Percentiles rank a stretch among this genome's conserved stretches.
Evolutionary conservation across 2,329 filamentous ascomycete genomes (phyloP).

Genomic region (Hypocreales sp.): DNA sequence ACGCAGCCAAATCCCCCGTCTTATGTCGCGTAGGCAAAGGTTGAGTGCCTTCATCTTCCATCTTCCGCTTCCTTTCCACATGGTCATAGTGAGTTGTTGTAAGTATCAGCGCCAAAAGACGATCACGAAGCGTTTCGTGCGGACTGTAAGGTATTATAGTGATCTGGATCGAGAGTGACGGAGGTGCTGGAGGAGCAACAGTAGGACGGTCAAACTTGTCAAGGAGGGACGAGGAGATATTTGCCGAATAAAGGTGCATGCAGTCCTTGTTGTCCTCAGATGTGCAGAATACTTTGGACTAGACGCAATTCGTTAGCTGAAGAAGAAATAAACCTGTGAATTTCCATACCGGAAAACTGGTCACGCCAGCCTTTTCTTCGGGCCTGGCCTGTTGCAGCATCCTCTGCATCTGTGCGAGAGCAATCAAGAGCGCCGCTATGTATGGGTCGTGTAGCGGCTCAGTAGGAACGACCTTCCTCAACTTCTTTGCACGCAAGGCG

Average conservation of each 20-base stretch:
- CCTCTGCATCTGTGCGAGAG: neutral
- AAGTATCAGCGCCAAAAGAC: constrained; percentile 1
- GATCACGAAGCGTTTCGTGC: constrained; percentile 1
- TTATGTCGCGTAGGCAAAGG: too few relatives aligned
- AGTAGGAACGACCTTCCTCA: neutral
- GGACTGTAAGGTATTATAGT: neutral
- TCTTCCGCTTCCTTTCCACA: neutral
- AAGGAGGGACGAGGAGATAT: neutral
- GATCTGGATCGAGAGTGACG: neutral
- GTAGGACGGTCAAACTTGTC: neutral
- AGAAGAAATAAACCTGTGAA: too few relatives aligned
- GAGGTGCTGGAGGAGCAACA: neutral
- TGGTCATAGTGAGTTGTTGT: neutral
- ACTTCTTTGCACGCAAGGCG: neutral
- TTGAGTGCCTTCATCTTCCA: neutral
- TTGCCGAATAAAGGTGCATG: constrained; percentile 1
- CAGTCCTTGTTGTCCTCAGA: neutral
- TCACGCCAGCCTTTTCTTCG: too few relatives aligned
- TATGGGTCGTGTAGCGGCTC: constrained; percentile 1
- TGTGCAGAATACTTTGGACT: neutral
- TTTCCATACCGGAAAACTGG: too few relatives aligned
- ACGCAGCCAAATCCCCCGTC: too few relatives aligned
- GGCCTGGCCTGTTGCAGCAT: too few relatives aligned
- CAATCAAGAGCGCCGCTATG: constrained; percentile 1
- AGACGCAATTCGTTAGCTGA: too few relatives aligned